A percentile compares a stretch with the other conserved stretches of the same genome.
These are phyloP conservation scores for Scedosporium dehoogii DNA, from an alignment of 2,329 filamentous ascomycete genomes.

Conservation along the genomic window DNA sequence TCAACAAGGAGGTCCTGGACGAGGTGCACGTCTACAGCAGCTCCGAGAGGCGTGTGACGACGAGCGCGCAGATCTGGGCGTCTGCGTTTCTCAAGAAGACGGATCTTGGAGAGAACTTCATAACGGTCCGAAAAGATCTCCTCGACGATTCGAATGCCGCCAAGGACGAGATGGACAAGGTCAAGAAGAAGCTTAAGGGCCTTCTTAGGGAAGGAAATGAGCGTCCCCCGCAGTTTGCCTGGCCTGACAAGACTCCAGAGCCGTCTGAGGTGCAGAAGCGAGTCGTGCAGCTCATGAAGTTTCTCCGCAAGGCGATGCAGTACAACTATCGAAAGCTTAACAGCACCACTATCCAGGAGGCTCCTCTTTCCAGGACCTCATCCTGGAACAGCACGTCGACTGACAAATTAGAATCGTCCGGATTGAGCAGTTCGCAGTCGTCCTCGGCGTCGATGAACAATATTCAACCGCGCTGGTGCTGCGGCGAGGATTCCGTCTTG, in stretches of 20 bases:
- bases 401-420: background rate
- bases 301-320: slow-evolving; percentile 90
- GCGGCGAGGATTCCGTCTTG: slow-evolving; percentile 84
- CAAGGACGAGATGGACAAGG: slow-evolving; percentile 98
- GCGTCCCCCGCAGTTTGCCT: slow-evolving; percentile 92
- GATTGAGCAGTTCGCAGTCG: slow-evolving; percentile 21
- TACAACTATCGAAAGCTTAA: slow-evolving; percentile 81
- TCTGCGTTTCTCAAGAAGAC: slow-evolving; percentile 80
- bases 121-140: slow-evolving; percentile 85
- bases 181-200: slow-evolving; percentile 98
- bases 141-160: slow-evolving; percentile 96
- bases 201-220: slow-evolving; percentile 86
- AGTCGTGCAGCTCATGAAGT: slow-evolving; percentile 95
- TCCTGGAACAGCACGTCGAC: slow-evolving; percentile 23
- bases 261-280: slow-evolving; percentile 86
- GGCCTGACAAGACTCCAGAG: slow-evolving; percentile 90
- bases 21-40: slow-evolving; percentile 94
- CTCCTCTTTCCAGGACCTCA: slow-evolving; percentile 34
- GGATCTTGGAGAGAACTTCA: slow-evolving; percentile 75
- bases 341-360: slow-evolving; percentile 53
- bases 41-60: slow-evolving; percentile 87
- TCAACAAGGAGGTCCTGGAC: slow-evolving; percentile 86
- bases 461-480: slow-evolving; percentile 88
- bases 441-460: slow-evolving; percentile 39
- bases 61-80: slow-evolving; percentile 94